phyloP scores from a whole-genome alignment of 2,329 filamentous ascomycete genomes.

The Penicillium vulpinum region DNA sequence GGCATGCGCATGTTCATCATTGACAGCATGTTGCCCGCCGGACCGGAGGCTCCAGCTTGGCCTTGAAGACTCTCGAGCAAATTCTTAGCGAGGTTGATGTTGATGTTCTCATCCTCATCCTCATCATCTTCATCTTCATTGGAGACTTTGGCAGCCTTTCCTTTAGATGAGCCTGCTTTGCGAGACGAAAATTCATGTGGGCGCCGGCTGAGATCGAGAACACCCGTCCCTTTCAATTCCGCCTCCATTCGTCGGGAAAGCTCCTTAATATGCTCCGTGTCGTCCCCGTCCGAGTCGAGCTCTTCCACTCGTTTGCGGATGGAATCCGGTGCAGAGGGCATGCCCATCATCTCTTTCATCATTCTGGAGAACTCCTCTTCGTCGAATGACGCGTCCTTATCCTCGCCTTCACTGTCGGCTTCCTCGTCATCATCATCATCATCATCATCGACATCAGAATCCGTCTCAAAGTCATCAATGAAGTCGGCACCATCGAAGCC shows the following conservation, averaged over 20 bases:
- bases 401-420: constrained; percentile 64
- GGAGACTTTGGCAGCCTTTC: constrained; percentile 27
- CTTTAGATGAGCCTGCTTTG: constrained; percentile 28
- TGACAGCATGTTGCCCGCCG: constrained; percentile 81
- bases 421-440: constrained; percentile 58
- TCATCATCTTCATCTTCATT: constrained; percentile 53
- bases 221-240: constrained; percentile 49
- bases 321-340: constrained; percentile 47
- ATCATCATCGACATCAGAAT: constrained; percentile 56
- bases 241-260: constrained; percentile 49
- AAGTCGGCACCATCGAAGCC: constrained; percentile 76
- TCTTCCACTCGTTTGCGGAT: constrained; percentile 44
- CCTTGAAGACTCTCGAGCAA: constrained; percentile 90
- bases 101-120: constrained; percentile 65
- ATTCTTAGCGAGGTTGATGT: constrained; percentile 87
- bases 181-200: constrained; percentile 17
- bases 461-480: constrained; percentile 66
- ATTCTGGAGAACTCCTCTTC: constrained; percentile 81
- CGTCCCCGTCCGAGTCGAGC: constrained; percentile 54
- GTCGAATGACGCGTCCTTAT: constrained; percentile 75
- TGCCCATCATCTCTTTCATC: constrained; percentile 91
- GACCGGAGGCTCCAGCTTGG: constrained; percentile 81
- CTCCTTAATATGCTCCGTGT: constrained; percentile 58
- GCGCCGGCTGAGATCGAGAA: constrained; percentile 41
- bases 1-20: constrained; percentile 83